phyloP scores from a whole-genome alignment of 768 basidiomycete genomes.

The Phaeotremella skinneri region DNA sequence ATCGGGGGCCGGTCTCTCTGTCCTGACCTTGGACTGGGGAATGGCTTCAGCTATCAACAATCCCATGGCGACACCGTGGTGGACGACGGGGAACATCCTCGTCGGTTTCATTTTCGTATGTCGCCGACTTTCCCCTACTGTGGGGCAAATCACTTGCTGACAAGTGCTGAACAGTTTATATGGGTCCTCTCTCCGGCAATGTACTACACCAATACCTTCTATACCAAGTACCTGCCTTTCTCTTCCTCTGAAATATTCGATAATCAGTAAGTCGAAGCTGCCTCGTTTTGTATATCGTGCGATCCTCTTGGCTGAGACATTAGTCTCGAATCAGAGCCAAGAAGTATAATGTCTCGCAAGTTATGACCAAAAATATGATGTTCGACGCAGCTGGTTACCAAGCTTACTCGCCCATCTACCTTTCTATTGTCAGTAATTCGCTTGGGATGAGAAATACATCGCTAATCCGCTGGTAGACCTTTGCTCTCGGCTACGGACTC shows the following conservation, averaged over 20 bases:
- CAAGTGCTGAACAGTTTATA: conserved; percentile 16
- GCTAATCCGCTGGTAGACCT: conserved; percentile 4
- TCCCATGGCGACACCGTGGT: conserved; percentile 36
- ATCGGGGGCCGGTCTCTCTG: conserved; percentile 22
- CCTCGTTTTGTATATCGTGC: not conserved
- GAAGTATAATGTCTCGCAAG: conserved; percentile 21
- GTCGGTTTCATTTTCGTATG: conserved; percentile 30
- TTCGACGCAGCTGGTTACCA: conserved; percentile 21
- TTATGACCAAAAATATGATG: conserved; percentile 14
- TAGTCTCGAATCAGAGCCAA: not conserved
- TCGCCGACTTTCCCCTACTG: not conserved
- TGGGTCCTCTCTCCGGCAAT: conserved; percentile 63
- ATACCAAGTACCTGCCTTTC: conserved; percentile 28
- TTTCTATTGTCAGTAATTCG: conserved; percentile 5
- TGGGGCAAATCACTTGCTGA: not conserved
- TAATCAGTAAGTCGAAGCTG: conserved; percentile 16
- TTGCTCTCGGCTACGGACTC: conserved; percentile 15
- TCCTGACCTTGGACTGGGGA: conserved; percentile 35
- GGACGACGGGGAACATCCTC: conserved; percentile 33
- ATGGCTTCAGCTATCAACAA: conserved; percentile 27
- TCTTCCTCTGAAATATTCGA: conserved; percentile 22
- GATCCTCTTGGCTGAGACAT: not conserved
- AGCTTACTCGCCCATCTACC: conserved; percentile 22
- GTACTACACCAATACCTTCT: conserved; percentile 52
- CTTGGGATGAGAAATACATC: not conserved